Percentiles rank a stretch among this genome's conserved stretches.
These are phyloP conservation scores for Didymellaceae sp. DNA, from an alignment of 2,329 filamentous ascomycete species.

Conservation along the genomic window DNA sequence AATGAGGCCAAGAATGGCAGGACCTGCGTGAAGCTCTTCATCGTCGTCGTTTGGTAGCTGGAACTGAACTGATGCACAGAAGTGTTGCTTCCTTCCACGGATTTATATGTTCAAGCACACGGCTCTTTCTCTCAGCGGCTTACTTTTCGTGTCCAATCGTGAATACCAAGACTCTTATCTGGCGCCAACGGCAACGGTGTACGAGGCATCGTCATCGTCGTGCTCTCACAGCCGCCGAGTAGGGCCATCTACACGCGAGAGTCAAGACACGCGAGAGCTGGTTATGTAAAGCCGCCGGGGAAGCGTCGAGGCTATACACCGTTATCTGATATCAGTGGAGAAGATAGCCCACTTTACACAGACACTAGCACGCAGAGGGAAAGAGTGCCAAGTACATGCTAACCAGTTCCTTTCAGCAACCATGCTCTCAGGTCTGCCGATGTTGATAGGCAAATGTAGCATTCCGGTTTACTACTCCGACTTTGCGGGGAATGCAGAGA, in stretches of 20 bases:
- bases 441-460: slow-evolving; percentile 3
- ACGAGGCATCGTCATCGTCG: slow-evolving; percentile 9
- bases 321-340: slow-evolving; percentile 20
- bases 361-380: slow-evolving; percentile 4
- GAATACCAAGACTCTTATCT: slow-evolving; percentile 17
- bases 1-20: slow-evolving; percentile 29
- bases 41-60: slow-evolving; percentile 16
- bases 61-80: background rate
- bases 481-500: background rate
- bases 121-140: background rate
- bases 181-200: background rate
- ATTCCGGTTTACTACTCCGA: background rate
- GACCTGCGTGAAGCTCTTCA: slow-evolving; percentile 30
- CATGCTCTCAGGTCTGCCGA: background rate
- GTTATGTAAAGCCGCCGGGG: slow-evolving; percentile 17
- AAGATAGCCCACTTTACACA: slow-evolving; percentile 6
- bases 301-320: slow-evolving; percentile 4
- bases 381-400: slow-evolving; percentile 15
- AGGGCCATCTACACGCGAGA: slow-evolving; percentile 3
- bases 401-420: background rate
- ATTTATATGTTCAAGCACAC: slow-evolving; percentile 8
- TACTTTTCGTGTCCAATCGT: background rate
- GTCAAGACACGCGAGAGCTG: background rate
- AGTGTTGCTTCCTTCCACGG: background rate
- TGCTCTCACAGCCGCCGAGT: slow-evolving; percentile 6